A percentile compares a stretch with the other conserved stretches of the same genome.
phyloP scores from a whole-genome alignment of 805 yeast genomes.

The Pichia thaimueangensis region DNA sequence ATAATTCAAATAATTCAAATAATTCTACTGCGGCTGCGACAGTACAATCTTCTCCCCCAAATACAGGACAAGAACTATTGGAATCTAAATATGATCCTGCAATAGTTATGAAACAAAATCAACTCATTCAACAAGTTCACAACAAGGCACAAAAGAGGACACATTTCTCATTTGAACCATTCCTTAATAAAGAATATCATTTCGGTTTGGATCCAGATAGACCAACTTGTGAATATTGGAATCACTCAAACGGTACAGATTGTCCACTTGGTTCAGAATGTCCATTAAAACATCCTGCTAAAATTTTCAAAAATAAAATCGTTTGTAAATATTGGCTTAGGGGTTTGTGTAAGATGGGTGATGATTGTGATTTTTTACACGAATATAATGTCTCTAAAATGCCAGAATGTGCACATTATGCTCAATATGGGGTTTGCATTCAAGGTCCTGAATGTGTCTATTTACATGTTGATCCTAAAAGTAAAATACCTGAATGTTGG shows the following conservation, averaged over 20 bases:
- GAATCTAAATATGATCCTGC: constrained; percentile 12
- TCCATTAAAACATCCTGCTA: constrained; percentile 73
- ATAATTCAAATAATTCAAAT: no score
- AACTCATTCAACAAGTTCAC: constrained; percentile 15
- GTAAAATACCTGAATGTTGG: constrained; percentile 81
- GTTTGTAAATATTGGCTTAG: constrained; percentile 98
- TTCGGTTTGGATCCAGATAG: constrained; percentile 84
- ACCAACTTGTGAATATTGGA: constrained; percentile 74
- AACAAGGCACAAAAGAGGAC: constrained; percentile 10
- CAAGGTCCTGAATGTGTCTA: constrained; percentile 93
- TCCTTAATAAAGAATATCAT: constrained; percentile 70
- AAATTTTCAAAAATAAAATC: constrained; percentile 60
- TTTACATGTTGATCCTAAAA: constrained; percentile 83
- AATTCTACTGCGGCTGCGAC: neutral
- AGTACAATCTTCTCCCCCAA: neutral
- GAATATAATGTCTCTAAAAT: constrained; percentile 89
- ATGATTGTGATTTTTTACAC: constrained; percentile 91
- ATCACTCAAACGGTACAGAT: constrained; percentile 46
- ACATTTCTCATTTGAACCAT: constrained; percentile 66
- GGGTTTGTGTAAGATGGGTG: constrained; percentile 94
- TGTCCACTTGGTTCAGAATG: constrained; percentile 87
- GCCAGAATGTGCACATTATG: constrained; percentile 92
- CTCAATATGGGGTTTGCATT: constrained; percentile 79
- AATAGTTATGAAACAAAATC: constrained; percentile 13
- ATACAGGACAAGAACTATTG: neutral